Evolutionary conservation across 495 filamentous ascomycete genomes (phyloP), one percentile per base, ranked within the genome.

Genomic region (Aspergillus sparsus): DNA sequence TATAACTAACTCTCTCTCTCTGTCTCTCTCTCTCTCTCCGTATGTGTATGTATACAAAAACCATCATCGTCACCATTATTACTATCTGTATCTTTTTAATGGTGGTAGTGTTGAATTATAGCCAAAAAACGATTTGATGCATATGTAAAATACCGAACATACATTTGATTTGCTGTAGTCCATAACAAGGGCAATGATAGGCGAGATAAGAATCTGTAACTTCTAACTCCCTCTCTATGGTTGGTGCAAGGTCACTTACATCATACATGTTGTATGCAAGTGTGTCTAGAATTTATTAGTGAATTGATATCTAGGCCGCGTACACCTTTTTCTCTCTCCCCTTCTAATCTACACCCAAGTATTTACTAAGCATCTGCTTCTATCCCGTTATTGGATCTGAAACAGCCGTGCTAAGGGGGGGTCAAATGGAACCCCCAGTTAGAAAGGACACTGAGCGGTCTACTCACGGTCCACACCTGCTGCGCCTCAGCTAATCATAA

Each of bases 361-460:
- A n/a, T n/a, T 46, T 47, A 10, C 18, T 47, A 5, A 10, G 9
- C 7, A 47, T 9, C 15, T 42, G 15, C 39, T 42, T 42, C 15
- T 27, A 21, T 16, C 44, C 44, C 10, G 15, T 47, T 18, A 47
- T 27, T 7, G n/a, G 44, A 50, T 49, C 55, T 27, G 27, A 6
- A 18, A 13, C n/a, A 6, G 33, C 8, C 32, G 37, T 39, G 36
- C 16, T 8, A 50, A 53, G 27, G 47, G 47, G 12, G 31, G 32
- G 27, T 53, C 33, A 45, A 47, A 47, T 45, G 44, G 47, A 59
- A 46, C 37, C 57, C 57, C 35, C 7, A 15, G 37, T n/a, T n/a
- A n/a, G n/a, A n/a, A n/a, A 49, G 49, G 47, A 13, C 32, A 51
- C 34, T 51, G 21, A 51, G 56, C 56, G 56, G 56, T 52, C 47